These are phyloP conservation scores for Chimonanthus praecox DNA, from an alignment of 164 flowering plant species.

Conservation along the genomic window DNA sequence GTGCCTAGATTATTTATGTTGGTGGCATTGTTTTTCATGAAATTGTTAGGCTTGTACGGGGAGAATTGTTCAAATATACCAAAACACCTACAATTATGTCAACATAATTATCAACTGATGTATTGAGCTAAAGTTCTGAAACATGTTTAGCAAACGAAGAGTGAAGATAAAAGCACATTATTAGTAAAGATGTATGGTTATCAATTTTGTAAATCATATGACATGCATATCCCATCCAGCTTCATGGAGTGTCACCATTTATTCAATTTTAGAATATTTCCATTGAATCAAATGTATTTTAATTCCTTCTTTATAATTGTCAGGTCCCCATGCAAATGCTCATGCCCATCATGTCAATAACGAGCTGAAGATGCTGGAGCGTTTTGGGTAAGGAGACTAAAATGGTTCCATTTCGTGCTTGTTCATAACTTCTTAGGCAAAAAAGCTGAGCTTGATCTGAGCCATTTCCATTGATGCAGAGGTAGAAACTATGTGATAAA, in stretches of 20 bases:
- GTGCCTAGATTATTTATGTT: not conserved
- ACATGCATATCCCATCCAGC: not conserved
- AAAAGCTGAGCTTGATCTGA: not conserved
- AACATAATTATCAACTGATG: not conserved
- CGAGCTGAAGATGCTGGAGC: conserved; percentile 73
- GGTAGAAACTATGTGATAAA: conserved; percentile 78
- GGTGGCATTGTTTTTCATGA: not conserved
- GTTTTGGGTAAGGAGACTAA: conserved; percentile 63
- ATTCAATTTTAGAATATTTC: not conserved
- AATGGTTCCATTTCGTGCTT: not conserved
- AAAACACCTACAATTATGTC: not conserved
- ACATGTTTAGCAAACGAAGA: not conserved
- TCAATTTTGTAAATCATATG: not conserved
- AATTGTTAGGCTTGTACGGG: not conserved
- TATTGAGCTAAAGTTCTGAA: not conserved
- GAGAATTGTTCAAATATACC: not conserved
- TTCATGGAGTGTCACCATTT: not conserved
- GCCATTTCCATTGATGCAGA: conserved; percentile 27
- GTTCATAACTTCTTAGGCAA: not conserved
- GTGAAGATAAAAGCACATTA: not conserved
- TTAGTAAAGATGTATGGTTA: not conserved
- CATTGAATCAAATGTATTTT: not conserved
- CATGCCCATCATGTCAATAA: conserved; percentile 54
- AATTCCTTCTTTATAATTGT: conserved; percentile 1
- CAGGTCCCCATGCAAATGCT: conserved; percentile 81